Base-by-base conservation (phyloP, 2,329 filamentous ascomycete species). In the Xylaria hypoxylon region DNA sequence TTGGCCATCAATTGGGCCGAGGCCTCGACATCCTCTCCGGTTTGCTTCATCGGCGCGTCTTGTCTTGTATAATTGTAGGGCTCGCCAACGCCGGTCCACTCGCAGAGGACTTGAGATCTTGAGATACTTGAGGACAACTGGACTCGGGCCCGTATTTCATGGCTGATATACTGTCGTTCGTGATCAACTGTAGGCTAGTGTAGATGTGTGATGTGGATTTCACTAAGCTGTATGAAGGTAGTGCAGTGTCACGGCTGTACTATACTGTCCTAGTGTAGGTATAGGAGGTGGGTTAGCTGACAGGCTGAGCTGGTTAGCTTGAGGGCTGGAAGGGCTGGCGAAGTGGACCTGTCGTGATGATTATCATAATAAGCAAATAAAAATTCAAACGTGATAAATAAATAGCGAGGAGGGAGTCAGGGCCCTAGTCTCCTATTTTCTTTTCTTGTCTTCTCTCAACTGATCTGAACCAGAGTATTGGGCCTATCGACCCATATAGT, bases 1-100 rank as follows among this genome's bases (percentile, higher is more conserved):
- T 74, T 72, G 47, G 65, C 63, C 19, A 74, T 65, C 11, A 73
- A 50, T 58, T 70, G 68, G 38, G 72, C 71, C 5, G 70, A 42
- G 22, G 70, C 74, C 60, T 75, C 74, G 57, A 74, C 62, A 50
- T 75, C 74, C 28, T 67, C 67, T 38, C 71, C 68, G 26, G 64
- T 26, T 57, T 67, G 69, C 64, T 64, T 73, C 72, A 73, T 74
- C 28, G 28, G 68, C 35, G 10, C 24, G 6, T 55, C 22, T 55
- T 11, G 52, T n/a, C 52, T 26, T 11, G n/a, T 15, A 28, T 6
- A 26, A 31, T 42, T 1, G 24, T 8, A 55, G 33, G 6, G 15
- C 24, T 42, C 15, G 35, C 19, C 35, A 44, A 28, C 35, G 17
- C 50, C 6, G 8, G 22, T 28, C 8, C 35, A 42, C 33, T 28